Conservation (phyloP, 768 basidiomycete species). For the Panus rudis region DNA sequence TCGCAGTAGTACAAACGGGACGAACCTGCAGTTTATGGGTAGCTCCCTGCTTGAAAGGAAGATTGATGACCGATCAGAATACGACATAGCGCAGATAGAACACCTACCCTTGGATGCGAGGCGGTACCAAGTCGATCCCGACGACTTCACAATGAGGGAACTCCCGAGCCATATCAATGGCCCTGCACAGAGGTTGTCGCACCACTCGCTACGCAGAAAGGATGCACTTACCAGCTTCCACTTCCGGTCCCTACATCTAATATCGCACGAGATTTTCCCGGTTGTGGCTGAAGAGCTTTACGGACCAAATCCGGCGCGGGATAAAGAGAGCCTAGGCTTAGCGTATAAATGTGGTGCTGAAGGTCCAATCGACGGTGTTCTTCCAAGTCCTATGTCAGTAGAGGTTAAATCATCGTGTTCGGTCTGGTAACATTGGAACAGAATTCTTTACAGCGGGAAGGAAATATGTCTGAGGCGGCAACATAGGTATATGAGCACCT, state of each 20-base stretch:
- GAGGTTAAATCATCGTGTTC: not conserved
- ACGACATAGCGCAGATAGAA: not conserved
- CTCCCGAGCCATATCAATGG: conserved; percentile 26
- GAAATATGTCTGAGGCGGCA: conserved; percentile 19
- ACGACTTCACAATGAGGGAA: conserved; percentile 28
- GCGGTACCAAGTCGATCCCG: conserved; percentile 28
- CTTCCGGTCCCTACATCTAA: conserved; percentile 28
- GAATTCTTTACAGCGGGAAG: conserved; percentile 21
- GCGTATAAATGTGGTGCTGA: conserved; percentile 24
- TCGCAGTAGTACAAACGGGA: too few relatives aligned
- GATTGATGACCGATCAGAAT: not conserved
- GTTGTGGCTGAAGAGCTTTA: conserved; percentile 21
- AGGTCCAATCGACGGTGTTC: conserved; percentile 27
- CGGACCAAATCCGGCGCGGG: conserved; percentile 22
- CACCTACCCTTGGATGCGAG: conserved; percentile 18
- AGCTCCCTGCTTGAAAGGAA: conserved; percentile 16
- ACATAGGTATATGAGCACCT: not conserved
- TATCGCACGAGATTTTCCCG: conserved; percentile 17
- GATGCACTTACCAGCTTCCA: conserved; percentile 25
- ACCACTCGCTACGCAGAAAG: not conserved
- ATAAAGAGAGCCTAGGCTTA: conserved; percentile 20
- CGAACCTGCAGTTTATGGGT: conserved; percentile 26
- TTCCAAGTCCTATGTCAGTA: conserved; percentile 19
- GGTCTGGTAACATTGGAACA: not conserved
- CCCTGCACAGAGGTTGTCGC: conserved; percentile 16